phyloP scores from a whole-genome alignment of 1,139 yeast species.

The Pichia sp. region DNA sequence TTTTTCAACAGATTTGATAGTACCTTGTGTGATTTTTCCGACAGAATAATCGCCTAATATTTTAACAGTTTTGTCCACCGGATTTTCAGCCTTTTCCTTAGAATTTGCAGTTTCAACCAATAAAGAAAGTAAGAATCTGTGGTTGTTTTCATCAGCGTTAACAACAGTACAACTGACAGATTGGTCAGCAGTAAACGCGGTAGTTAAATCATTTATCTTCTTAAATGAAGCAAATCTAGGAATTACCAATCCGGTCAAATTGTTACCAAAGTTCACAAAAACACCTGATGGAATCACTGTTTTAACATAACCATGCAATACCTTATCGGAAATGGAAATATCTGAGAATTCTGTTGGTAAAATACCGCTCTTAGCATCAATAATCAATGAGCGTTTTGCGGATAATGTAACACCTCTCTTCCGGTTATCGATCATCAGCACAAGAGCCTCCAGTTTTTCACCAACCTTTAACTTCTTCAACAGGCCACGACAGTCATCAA shows the following conservation, averaged over 20 bases:
- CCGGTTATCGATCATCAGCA: slow-evolving; percentile 63
- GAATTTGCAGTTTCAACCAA: slow-evolving; percentile 32
- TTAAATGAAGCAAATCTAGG: slow-evolving; percentile 67
- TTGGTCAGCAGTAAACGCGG: slow-evolving; percentile 54
- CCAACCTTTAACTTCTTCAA: slow-evolving; percentile 61
- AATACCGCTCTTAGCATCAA: slow-evolving; percentile 50
- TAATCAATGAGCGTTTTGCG: slow-evolving; percentile 62
- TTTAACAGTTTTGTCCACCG: slow-evolving; percentile 53
- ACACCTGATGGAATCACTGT: slow-evolving; percentile 75
- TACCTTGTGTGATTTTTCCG: slow-evolving; percentile 60
- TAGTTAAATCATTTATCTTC: slow-evolving; percentile 51
- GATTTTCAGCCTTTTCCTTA: slow-evolving; percentile 42
- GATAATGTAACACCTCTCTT: slow-evolving; percentile 59
- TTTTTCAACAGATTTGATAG: slow-evolving; percentile 53
- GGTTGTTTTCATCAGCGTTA: slow-evolving; percentile 61
- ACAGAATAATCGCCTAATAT: slow-evolving; percentile 48
- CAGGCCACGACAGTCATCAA: slow-evolving; percentile 63
- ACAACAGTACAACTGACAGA: slow-evolving; percentile 64
- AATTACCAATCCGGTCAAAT: slow-evolving; percentile 76
- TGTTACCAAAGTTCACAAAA: slow-evolving; percentile 78
- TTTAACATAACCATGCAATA: slow-evolving; percentile 68
- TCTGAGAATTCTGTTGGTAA: slow-evolving; percentile 62
- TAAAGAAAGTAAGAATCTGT: slow-evolving; percentile 64
- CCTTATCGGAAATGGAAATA: slow-evolving; percentile 45
- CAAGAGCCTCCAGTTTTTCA: slow-evolving; percentile 51